Evolutionary conservation across 345 rosid species (phyloP).

Genomic region (Aegle marmelos): DNA sequence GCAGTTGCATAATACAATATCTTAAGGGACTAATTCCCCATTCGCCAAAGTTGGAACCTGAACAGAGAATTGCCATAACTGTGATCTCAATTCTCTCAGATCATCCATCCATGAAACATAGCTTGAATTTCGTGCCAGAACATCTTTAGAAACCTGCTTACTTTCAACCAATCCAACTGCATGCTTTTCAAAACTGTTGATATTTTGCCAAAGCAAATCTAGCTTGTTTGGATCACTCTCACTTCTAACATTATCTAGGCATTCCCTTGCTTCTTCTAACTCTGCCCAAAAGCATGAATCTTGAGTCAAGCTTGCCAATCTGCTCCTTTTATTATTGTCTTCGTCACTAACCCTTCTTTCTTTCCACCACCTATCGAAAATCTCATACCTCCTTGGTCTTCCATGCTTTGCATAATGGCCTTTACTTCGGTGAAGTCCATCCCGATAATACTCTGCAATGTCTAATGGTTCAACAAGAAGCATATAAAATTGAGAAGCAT

Average conservation of each 20-base stretch:
- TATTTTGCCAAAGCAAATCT: slow-evolving; percentile 26
- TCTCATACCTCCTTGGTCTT: slow-evolving; percentile 66
- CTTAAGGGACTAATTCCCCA: slow-evolving; percentile 28
- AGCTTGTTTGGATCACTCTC: slow-evolving; percentile 31
- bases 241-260: slow-evolving; percentile 34
- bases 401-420: slow-evolving; percentile 57
- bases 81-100: slow-evolving; percentile 31
- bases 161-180: slow-evolving; percentile 36
- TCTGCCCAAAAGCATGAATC: slow-evolving; percentile 89
- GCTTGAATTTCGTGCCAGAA: slow-evolving; percentile 61
- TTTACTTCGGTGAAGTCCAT: slow-evolving; percentile 16
- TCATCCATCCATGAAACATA: slow-evolving; percentile 54
- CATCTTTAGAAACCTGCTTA: slow-evolving; percentile 74
- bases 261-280: slow-evolving; percentile 74
- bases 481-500: slow-evolving; percentile 58
- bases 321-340: slow-evolving; percentile 37
- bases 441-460: slow-evolving; percentile 58
- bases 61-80: slow-evolving; percentile 18
- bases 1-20: neutral
- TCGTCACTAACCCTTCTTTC: slow-evolving; percentile 1
- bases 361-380: slow-evolving; percentile 69
- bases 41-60: slow-evolving; percentile 19
- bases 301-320: slow-evolving; percentile 58
- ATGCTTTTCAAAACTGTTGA: slow-evolving; percentile 35
- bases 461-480: slow-evolving; percentile 80